phyloP scores from a whole-genome alignment of 371 early-diverging fungal species.

The Dichotomocladium elegans region DNA sequence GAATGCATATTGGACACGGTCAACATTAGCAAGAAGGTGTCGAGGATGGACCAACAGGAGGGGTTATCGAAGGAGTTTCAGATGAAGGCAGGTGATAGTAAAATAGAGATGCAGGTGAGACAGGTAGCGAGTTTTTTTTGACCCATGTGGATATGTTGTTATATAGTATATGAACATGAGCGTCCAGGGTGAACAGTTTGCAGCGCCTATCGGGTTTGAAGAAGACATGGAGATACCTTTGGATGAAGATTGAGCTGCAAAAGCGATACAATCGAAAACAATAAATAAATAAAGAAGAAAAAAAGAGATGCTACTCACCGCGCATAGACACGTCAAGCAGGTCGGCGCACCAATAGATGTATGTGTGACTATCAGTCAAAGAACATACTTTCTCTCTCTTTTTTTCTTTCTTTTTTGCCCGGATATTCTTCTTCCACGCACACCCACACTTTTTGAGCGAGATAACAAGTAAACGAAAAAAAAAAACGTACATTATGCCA shows the following conservation, averaged over 20 bases:
- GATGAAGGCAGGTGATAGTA: constrained; percentile 27
- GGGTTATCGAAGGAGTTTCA: constrained; percentile 54
- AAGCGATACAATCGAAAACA: not conserved
- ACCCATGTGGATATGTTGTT: constrained; percentile 5
- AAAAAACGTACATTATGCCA: too few species aligned
- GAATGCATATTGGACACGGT: constrained; percentile 44
- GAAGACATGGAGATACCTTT: constrained; percentile 36
- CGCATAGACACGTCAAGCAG: too few species aligned
- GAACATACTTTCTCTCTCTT: too few species aligned
- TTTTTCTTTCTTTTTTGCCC: too few species aligned
- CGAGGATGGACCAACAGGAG: constrained; percentile 43
- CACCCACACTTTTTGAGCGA: too few species aligned
- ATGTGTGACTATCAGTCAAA: too few species aligned
- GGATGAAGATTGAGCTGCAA: constrained; percentile 33
- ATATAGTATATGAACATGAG: constrained; percentile 37
- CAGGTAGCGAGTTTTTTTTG: not conserved
- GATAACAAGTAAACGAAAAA: too few species aligned
- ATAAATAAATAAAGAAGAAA: too few species aligned
- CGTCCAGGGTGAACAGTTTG: constrained; percentile 22
- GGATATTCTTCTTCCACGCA: too few species aligned
- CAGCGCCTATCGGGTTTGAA: constrained; percentile 21
- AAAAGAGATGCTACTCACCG: too few species aligned
- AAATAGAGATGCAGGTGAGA: not conserved
- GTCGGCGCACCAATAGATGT: too few species aligned
- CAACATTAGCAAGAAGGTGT: constrained; percentile 29